Evolutionary conservation across 2,329 filamentous ascomycete genomes (phyloP).

Genomic region (Aspergillus pseudoglaucus): DNA sequence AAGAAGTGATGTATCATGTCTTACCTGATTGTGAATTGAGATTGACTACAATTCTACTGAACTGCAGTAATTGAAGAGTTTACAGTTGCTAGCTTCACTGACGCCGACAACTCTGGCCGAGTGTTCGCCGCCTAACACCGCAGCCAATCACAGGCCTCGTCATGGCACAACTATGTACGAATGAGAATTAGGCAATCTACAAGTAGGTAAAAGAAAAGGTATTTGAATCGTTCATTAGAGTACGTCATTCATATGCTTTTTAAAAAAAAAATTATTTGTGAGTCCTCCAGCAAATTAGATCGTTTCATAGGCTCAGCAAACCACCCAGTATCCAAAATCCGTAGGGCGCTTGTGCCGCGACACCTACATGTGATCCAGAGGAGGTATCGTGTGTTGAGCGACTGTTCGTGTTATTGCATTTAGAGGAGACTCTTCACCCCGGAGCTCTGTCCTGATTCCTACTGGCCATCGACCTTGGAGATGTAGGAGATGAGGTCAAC

Average conservation of each 20-base stretch:
- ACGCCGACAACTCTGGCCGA: background rate
- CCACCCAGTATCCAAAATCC: background rate
- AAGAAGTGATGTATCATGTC: too few species aligned
- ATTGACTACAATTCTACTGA: too few species aligned
- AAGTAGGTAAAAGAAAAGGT: too few species aligned
- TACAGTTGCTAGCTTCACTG: too few species aligned
- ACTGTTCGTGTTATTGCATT: conserved; percentile 4
- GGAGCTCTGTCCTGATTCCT: conserved; percentile 30
- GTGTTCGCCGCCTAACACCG: conserved; percentile 2
- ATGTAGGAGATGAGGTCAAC: conserved; percentile 71
- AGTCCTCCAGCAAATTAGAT: background rate
- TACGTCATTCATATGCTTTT: background rate
- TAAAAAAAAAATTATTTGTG: background rate
- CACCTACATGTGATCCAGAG: background rate
- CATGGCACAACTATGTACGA: background rate
- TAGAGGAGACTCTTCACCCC: conserved; percentile 31
- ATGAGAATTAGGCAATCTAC: too few species aligned
- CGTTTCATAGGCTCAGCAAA: background rate
- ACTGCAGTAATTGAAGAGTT: too few species aligned
- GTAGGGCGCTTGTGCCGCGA: background rate
- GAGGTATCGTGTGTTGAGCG: background rate
- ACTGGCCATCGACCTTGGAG: conserved; percentile 62
- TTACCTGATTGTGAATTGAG: too few species aligned
- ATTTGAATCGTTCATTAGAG: background rate
- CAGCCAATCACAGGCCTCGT: conserved; percentile 3